Percentiles rank a stretch among this genome's conserved stretches.
These are phyloP conservation scores for Aspergillus nidulans DNA, from an alignment of 495 filamentous ascomycete genomes.

Conservation along the genomic window DNA sequence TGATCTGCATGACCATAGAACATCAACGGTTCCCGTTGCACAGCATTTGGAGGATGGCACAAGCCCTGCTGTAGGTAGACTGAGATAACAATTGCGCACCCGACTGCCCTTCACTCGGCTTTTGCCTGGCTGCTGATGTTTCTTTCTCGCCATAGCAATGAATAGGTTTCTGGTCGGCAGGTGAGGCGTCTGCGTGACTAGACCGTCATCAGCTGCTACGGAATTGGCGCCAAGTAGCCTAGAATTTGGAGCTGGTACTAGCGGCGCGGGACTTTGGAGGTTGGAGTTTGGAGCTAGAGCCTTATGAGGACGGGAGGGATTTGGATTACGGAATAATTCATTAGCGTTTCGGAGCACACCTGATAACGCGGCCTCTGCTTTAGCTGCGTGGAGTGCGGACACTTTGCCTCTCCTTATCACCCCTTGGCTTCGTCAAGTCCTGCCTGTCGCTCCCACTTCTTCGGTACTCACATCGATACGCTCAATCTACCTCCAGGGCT, in stretches of 20 bases:
- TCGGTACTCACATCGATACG: neutral
- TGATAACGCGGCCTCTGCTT: neutral
- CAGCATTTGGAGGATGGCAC: neutral
- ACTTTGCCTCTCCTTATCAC: slow-evolving; percentile 15
- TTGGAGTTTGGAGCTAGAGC: neutral
- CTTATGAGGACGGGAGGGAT: neutral
- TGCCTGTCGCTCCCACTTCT: slow-evolving; percentile 1
- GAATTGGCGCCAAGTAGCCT: too few species aligned
- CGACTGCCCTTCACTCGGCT: neutral
- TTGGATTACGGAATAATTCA: neutral
- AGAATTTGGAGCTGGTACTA: too few species aligned
- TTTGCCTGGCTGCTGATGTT: neutral
- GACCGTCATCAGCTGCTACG: neutral
- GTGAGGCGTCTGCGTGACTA: neutral
- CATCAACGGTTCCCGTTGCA: too few species aligned
- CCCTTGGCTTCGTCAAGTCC: neutral
- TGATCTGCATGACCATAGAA: too few species aligned
- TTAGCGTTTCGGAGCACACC: neutral
- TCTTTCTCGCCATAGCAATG: too few species aligned
- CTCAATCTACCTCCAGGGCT: neutral
- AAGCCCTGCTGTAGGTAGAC: neutral
- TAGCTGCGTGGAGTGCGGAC: slow-evolving; percentile 7
- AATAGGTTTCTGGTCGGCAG: neutral
- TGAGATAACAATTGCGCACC: neutral
- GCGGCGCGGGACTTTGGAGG: neutral